Base-by-base conservation (phyloP, 1,284 basidiomycete genomes). In the Vanrija sp. region DNA sequence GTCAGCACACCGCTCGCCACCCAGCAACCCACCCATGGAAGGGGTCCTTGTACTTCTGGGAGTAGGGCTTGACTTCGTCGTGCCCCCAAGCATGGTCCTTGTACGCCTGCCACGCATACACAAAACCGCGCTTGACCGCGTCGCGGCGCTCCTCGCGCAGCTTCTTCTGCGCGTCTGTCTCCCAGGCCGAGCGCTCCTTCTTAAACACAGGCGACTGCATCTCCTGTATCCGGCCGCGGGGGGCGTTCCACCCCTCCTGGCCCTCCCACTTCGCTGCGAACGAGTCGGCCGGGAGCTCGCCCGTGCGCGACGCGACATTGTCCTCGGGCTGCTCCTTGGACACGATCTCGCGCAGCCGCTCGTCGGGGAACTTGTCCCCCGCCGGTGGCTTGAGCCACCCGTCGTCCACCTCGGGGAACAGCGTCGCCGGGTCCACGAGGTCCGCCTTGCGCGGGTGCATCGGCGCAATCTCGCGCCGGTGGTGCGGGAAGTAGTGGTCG, bases 41-140 rank as follows among this genome's bases (percentile, higher is more conserved):
- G 2, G 75, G 74, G 57, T 78, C 64, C 0, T 67, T 65, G 1
- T 61, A 52, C 0, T 28, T 49, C 28, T 61, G 52, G 0, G 68
- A 60, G 6, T 73, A 64, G 0, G 77, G 76, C 55, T 57, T 59
- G 29, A 78, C 62, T 58, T 78, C 77, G 55, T 78, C 77, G 55
- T 75, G 71, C 8, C 74, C 74, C 77, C 77, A 78, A 19, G 76
- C 76, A 48, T 67, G 43, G 45, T 67, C 62, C 66, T 78, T 78
- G 62, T 78, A 78, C 18, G 59, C 69, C 44, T 75, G 72, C 77
- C 77, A 78, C 28, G 72, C 74, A 46, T 70, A 72, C 38, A 66
- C 68, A 50, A 78, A 78, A 0, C 70, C 74, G 28, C 74, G 61
- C 60, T 63, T 74, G 19, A 78, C 72, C 5, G 75, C 76, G 25